phyloP scores from a whole-genome alignment of 345 rosid genomes.

The Tarenaya hassleriana region DNA sequence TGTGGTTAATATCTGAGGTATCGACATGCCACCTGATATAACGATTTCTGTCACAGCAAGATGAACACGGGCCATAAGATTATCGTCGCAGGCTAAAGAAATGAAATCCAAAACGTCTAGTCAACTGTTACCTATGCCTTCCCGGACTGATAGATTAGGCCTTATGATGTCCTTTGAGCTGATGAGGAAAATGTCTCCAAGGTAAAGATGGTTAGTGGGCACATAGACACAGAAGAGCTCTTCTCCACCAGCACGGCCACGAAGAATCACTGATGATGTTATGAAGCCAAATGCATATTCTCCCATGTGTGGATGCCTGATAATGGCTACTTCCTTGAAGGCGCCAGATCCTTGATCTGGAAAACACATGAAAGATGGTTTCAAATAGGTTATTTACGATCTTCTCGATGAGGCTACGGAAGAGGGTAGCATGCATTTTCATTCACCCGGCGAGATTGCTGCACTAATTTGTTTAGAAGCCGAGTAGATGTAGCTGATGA shows the following conservation, averaged over 20 bases:
- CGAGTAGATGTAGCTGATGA: slow-evolving; percentile 58
- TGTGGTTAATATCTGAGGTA: slow-evolving; percentile 51
- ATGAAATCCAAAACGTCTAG: not conserved
- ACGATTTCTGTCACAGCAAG: slow-evolving; percentile 45
- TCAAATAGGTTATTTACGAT: not conserved
- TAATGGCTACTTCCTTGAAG: slow-evolving; percentile 72
- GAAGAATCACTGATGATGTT: slow-evolving; percentile 58
- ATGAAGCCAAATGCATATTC: slow-evolving; percentile 65
- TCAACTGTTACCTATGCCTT: slow-evolving; percentile 48
- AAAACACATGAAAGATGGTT: slow-evolving; percentile 2
- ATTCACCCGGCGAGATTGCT: slow-evolving; percentile 65
- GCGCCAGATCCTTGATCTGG: slow-evolving; percentile 67
- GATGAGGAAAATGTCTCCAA: slow-evolving; percentile 57
- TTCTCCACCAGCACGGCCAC: slow-evolving; percentile 46
- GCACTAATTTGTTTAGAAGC: slow-evolving; percentile 79
- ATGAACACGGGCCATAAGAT: not conserved
- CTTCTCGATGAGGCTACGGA: too few species aligned
- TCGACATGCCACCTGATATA: slow-evolving; percentile 64
- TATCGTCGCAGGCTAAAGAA: not conserved
- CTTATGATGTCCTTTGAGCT: slow-evolving; percentile 54
- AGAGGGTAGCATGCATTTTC: not conserved
- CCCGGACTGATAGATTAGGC: slow-evolving; percentile 61
- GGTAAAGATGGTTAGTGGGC: slow-evolving; percentile 63
- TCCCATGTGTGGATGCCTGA: slow-evolving; percentile 62
- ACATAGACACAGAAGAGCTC: slow-evolving; percentile 63